These are phyloP conservation scores for Sugiyamaella grinbergsii DNA, from an alignment of 1,139 yeast species.

Conservation along the genomic window DNA sequence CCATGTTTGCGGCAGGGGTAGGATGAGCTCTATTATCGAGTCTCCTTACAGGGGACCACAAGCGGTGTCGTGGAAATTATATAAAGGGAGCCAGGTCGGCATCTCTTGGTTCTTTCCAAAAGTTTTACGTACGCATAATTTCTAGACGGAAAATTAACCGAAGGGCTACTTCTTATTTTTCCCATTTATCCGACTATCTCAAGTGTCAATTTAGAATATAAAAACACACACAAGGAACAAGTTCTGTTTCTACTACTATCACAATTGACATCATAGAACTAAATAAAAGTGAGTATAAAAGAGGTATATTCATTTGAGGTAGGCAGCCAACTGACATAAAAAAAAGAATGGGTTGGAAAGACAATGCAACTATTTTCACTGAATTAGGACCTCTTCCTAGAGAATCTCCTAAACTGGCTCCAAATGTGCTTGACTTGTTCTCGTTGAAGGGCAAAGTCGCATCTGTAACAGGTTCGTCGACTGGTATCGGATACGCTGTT, in stretches of 20 bases:
- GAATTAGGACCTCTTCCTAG: conserved; percentile 44
- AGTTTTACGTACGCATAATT: neutral
- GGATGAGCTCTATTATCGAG: too few relatives aligned
- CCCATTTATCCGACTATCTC: conserved; percentile 3
- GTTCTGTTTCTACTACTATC: neutral
- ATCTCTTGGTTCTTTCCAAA: neutral
- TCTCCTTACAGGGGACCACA: too few relatives aligned
- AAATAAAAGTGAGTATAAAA: neutral
- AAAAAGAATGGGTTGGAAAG: conserved; percentile 18
- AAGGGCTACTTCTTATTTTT: conserved; percentile 4
- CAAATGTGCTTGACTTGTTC: conserved; percentile 42
- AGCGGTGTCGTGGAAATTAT: conserved; percentile 3
- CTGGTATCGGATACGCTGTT: conserved; percentile 82
- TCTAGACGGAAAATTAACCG: conserved; percentile 1
- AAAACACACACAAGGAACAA: too few relatives aligned
- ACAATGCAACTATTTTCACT: conserved; percentile 36
- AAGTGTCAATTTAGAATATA: neutral
- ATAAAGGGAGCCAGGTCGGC: conserved; percentile 11
- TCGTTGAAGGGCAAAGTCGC: conserved; percentile 79
- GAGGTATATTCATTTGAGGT: neutral
- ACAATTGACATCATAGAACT: neutral
- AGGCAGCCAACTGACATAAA: neutral
- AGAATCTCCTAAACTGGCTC: conserved; percentile 39
- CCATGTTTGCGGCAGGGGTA: conserved; percentile 3
- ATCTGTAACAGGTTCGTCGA: conserved; percentile 83